A percentile compares a stretch with the other conserved stretches of the same genome.
Conservation (phyloP, 2,329 filamentous ascomycete species). For the Arthrinium puccinioides region DNA sequence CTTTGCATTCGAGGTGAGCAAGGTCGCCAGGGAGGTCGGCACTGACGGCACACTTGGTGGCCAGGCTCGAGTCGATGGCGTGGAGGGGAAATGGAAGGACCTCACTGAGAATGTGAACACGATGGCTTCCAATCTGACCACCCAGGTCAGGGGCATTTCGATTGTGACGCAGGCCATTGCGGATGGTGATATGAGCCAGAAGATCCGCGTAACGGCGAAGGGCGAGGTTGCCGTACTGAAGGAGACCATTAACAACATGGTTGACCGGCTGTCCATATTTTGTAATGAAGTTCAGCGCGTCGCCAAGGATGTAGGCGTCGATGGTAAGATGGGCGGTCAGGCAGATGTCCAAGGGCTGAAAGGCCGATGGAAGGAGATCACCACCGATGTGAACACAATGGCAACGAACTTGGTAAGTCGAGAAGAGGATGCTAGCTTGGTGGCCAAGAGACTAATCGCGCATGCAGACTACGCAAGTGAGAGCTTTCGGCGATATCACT, state of each 20-base stretch:
- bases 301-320: constrained; percentile 91
- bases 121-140: constrained; percentile 61
- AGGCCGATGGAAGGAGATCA: constrained; percentile 97
- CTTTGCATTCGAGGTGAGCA: constrained; percentile 94
- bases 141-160: constrained; percentile 83
- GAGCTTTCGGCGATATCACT: constrained; percentile 97
- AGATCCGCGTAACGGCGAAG: constrained; percentile 90
- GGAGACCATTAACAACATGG: constrained; percentile 98
- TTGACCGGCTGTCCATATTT: constrained; percentile 89
- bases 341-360: constrained; percentile 89
- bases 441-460: no score
- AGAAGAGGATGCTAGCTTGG: constrained; percentile 25
- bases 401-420: constrained; percentile 59
- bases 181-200: constrained; percentile 90
- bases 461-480: constrained; percentile 96
- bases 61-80: constrained; percentile 87
- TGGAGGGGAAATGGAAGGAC: constrained; percentile 97
- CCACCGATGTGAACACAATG: constrained; percentile 94
- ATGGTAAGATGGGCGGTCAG: constrained; percentile 97
- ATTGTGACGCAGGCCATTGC: constrained; percentile 92
- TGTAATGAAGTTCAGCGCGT: constrained; percentile 94
- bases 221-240: constrained; percentile 92
- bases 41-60: constrained; percentile 92
- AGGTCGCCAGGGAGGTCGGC: constrained; percentile 90
- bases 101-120: constrained; percentile 86